These are phyloP conservation scores for Tuber brumale DNA, from an alignment of 495 filamentous ascomycete species.

Conservation along the genomic window DNA sequence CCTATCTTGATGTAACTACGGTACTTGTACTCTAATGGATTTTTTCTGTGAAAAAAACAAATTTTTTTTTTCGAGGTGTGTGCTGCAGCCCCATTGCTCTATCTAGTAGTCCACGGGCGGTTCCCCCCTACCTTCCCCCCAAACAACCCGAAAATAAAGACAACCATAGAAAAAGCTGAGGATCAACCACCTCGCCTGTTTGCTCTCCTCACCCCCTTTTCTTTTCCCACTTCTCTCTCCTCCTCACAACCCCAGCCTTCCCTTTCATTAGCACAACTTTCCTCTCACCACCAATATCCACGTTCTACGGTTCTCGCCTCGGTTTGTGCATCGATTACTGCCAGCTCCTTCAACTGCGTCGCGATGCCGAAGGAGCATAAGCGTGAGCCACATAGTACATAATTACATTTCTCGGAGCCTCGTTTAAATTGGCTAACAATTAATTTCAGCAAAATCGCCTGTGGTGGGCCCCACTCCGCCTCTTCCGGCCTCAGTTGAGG, in stretches of 20 bases:
- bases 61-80: not conserved
- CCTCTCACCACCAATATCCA: slow-evolving; percentile 8
- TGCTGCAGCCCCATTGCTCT: not conserved
- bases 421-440: slow-evolving; percentile 8
- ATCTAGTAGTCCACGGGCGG: not conserved
- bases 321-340: not conserved
- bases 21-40: no score
- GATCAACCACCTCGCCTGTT: slow-evolving; percentile 22
- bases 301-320: not conserved
- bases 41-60: no score
- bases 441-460: slow-evolving; percentile 44
- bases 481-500: slow-evolving; percentile 89
- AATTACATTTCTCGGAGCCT: slow-evolving; percentile 12
- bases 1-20: no score
- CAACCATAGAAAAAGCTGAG: slow-evolving; percentile 14
- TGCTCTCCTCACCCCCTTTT: slow-evolving; percentile 19
- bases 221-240: slow-evolving; percentile 18
- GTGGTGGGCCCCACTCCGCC: slow-evolving; percentile 50
- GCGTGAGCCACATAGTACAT: slow-evolving; percentile 18
- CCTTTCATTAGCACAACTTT: slow-evolving; percentile 10
- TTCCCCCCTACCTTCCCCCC: not conserved
- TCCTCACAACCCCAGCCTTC: slow-evolving; percentile 16
- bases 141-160: slow-evolving; percentile 2
- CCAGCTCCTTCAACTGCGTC: not conserved
- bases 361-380: slow-evolving; percentile 41